Evolutionary conservation across 2,329 filamentous ascomycete genomes (phyloP).

Genomic region (Monilinia vaccinii-corymbosi): DNA sequence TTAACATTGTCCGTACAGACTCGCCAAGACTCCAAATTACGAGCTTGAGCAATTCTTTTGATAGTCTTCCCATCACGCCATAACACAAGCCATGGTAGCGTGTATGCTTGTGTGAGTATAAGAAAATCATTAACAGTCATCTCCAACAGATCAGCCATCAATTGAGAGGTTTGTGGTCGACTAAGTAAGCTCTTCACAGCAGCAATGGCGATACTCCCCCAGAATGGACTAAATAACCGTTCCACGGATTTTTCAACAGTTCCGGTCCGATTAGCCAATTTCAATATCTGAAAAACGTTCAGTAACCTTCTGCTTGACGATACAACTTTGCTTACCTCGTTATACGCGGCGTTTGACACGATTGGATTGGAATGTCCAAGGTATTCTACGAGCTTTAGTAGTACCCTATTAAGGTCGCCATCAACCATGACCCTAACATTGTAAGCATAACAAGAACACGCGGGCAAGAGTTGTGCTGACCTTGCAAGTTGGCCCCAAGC

Average conservation of each 20-base stretch:
- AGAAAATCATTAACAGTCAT: conserved; percentile 69
- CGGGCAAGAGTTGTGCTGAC: conserved; percentile 32
- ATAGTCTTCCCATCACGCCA: conserved; percentile 71
- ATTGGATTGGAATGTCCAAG: conserved; percentile 75
- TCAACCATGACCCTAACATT: conserved; percentile 56
- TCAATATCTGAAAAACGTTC: conserved; percentile 46
- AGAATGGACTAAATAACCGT: conserved; percentile 76
- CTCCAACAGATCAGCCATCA: conserved; percentile 72
- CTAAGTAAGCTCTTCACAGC: conserved; percentile 73
- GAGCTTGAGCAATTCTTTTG: conserved; percentile 68
- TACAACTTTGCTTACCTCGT: conserved; percentile 49
- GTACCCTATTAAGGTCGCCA: conserved; percentile 76
- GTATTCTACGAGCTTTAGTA: conserved; percentile 78
- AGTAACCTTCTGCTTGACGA: neutral
- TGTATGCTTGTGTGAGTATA: conserved; percentile 66
- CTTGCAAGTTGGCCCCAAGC: conserved; percentile 78
- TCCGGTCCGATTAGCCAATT: conserved; percentile 57
- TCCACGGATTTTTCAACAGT: conserved; percentile 54
- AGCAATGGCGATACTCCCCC: conserved; percentile 74
- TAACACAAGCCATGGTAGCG: conserved; percentile 78
- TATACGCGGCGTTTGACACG: conserved; percentile 71
- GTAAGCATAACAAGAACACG: conserved; percentile 10
- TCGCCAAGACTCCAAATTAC: conserved; percentile 53
- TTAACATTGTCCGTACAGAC: conserved; percentile 48
- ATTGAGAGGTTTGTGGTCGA: conserved; percentile 72